Conservation (phyloP, 2,329 filamentous ascomycete species). For the Graphilbum ipis-grandicollis region DNA sequence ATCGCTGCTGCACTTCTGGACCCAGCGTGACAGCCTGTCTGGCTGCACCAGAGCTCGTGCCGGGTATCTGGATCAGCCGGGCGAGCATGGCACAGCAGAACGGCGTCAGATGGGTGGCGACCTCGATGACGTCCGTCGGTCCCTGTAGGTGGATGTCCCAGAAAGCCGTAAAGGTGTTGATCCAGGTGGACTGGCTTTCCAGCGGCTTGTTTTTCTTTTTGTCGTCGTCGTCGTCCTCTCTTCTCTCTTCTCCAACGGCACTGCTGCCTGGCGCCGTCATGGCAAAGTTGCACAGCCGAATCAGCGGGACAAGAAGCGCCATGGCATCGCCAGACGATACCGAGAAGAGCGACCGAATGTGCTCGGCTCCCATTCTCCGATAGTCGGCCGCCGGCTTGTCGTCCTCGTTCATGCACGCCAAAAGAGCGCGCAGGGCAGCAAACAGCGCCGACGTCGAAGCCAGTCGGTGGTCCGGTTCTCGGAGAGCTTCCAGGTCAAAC, state of each 20-base stretch:
- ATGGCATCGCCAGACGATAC: constrained; percentile 28
- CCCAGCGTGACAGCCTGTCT: constrained; percentile 8
- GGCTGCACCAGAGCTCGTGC: not conserved
- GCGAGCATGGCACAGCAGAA: constrained; percentile 22
- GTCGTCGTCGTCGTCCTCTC: not conserved
- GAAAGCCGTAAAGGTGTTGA: constrained; percentile 24
- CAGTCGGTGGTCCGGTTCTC: constrained; percentile 22
- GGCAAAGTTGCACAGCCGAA: constrained; percentile 26
- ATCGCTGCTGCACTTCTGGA: constrained; percentile 16
- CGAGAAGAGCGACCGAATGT: constrained; percentile 39
- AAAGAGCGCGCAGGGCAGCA: constrained; percentile 24
- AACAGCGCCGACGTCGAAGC: constrained; percentile 31
- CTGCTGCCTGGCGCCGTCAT: constrained; percentile 13
- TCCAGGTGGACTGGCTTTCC: constrained; percentile 27
- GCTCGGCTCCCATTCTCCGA: constrained; percentile 36
- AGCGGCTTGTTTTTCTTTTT: constrained; percentile 6
- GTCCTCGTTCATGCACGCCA: constrained; percentile 25
- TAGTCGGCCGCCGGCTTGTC: no score
- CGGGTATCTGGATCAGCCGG: constrained; percentile 17
- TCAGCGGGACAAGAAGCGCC: constrained; percentile 24
- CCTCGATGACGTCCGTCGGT: constrained; percentile 26
- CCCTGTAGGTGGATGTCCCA: constrained; percentile 39
- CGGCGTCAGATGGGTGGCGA: constrained; percentile 28
- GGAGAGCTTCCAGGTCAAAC: constrained; percentile 24
- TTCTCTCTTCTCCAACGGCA: not conserved